These are phyloP conservation scores for Macrocybe gigantea DNA, from an alignment of 768 basidiomycete species.

Conservation along the genomic window DNA sequence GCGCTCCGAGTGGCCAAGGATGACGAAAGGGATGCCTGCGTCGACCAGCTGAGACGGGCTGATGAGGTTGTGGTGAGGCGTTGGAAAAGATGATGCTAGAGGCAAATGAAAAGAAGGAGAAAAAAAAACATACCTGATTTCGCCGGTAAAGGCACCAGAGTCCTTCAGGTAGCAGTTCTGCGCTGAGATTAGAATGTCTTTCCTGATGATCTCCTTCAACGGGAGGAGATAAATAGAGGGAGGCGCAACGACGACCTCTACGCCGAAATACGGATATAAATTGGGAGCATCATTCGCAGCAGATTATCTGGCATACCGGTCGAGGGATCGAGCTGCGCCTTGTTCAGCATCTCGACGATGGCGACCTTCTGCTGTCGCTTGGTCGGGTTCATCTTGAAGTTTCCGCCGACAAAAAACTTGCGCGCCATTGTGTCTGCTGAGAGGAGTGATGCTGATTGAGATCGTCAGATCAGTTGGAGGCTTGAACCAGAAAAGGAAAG, in stretches of 20 bases:
- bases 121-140: slow-evolving; percentile 66
- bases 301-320: slow-evolving; percentile 48
- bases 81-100: background rate
- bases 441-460: background rate
- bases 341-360: slow-evolving; percentile 69
- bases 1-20: slow-evolving; percentile 97
- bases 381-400: slow-evolving; percentile 96
- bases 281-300: no score
- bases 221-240: slow-evolving; percentile 85
- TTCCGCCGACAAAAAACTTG: slow-evolving; percentile 92
- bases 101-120: background rate
- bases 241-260: slow-evolving; percentile 93
- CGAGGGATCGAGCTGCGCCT: slow-evolving; percentile 67
- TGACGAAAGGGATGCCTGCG: slow-evolving; percentile 84
- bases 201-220: slow-evolving; percentile 53
- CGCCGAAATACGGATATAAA: no score
- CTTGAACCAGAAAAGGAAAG: no score
- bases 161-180: slow-evolving; percentile 88
- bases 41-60: slow-evolving; percentile 84
- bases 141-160: slow-evolving; percentile 92
- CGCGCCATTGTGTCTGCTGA: slow-evolving; percentile 52
- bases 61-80: background rate
- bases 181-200: slow-evolving; percentile 75
- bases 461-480: no score
- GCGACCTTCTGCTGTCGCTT: slow-evolving; percentile 56